Evolutionary conservation across 1,139 yeast species (phyloP).

Genomic region (Debaryomyces singareniensis): DNA sequence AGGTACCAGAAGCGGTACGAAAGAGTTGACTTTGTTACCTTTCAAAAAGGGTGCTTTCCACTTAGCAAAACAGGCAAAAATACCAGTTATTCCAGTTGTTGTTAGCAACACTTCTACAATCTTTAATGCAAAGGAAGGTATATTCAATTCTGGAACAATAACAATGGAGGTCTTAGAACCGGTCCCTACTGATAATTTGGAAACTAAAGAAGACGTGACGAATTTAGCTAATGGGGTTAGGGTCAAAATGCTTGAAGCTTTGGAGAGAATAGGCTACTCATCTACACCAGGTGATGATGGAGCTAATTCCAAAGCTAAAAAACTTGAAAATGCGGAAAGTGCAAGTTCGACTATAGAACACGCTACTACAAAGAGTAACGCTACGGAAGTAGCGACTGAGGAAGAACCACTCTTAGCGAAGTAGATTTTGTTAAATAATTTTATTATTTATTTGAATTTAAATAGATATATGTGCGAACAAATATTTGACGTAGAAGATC

Average conservation of each 20-base stretch:
- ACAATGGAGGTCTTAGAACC: slow-evolving; percentile 64
- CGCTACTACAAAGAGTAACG: too few species aligned
- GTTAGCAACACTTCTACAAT: slow-evolving; percentile 79
- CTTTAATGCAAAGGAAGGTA: slow-evolving; percentile 50
- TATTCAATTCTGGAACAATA: slow-evolving; percentile 60
- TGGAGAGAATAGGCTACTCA: slow-evolving; percentile 30
- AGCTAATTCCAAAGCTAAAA: too few species aligned
- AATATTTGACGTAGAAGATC: too few species aligned
- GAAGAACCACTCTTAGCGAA: too few species aligned
- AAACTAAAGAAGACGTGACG: slow-evolving; percentile 53
- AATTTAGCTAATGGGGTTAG: slow-evolving; percentile 36
- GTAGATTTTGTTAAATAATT: too few species aligned
- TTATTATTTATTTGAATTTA: too few species aligned
- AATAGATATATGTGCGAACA: too few species aligned
- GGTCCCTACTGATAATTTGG: slow-evolving; percentile 48
- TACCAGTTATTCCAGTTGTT: slow-evolving; percentile 84
- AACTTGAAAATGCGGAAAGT: too few species aligned
- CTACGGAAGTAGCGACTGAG: too few species aligned
- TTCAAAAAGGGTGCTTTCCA: slow-evolving; percentile 98
- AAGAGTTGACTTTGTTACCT: slow-evolving; percentile 65
- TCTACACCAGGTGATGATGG: too few species aligned
- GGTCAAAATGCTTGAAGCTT: slow-evolving; percentile 23
- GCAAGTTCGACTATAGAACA: too few species aligned
- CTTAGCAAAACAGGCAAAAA: slow-evolving; percentile 84
- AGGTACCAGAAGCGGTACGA: slow-evolving; percentile 84